These are phyloP conservation scores for Rosa lucieae DNA, from an alignment of 306 rosid species.

Conservation along the genomic window DNA sequence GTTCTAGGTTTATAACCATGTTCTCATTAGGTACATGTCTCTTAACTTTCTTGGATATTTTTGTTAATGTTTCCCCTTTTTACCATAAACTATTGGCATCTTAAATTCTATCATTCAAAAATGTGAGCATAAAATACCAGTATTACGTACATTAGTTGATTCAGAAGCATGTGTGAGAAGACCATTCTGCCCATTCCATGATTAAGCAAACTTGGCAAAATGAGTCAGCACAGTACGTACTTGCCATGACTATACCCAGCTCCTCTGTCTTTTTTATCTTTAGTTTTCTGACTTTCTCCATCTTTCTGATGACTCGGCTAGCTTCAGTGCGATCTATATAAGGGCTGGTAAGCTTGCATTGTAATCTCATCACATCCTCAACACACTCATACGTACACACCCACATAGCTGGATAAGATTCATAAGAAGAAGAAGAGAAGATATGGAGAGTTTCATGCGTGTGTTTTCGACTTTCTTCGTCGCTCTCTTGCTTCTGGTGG, in stretches of 20 bases:
- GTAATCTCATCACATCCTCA: not conserved
- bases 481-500: no score
- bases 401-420: not conserved
- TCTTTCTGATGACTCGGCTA: not conserved
- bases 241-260: not conserved
- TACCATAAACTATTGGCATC: not conserved
- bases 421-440: not conserved
- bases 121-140: not conserved
- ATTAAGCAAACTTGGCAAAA: not conserved
- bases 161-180: not conserved
- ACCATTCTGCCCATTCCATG: not conserved
- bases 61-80: not conserved
- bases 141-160: not conserved
- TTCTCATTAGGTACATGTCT: not conserved
- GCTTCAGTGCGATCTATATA: not conserved
- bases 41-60: not conserved
- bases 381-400: not conserved
- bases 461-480: no score
- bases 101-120: not conserved
- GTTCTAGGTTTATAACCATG: not conserved
- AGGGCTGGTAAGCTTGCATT: not conserved
- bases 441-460: conserved; percentile 41
- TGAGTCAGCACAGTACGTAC: not conserved
- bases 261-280: no score
- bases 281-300: not conserved